Conservation (phyloP, 2,329 filamentous ascomycete species). For the Cladosporium colombiae region DNA sequence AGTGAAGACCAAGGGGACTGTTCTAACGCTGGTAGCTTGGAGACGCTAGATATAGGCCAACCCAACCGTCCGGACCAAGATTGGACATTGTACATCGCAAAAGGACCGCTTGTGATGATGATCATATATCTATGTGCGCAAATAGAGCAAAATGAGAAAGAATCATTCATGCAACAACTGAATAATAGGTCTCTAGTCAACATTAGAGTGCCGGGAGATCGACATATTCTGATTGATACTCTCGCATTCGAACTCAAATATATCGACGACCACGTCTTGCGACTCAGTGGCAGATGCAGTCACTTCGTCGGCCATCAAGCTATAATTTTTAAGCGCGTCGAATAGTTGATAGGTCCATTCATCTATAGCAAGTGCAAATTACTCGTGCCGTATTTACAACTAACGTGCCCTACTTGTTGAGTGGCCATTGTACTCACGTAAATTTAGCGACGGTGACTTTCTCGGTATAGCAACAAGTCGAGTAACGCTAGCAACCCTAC, state of each 20-base stretch:
- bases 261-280: background rate
- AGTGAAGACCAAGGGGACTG: background rate
- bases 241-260: background rate
- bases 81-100: background rate
- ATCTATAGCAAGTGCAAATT: no score
- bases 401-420: no score
- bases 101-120: background rate
- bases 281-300: background rate
- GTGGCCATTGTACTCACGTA: no score
- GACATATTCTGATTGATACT: background rate
- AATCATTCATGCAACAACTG: no score
- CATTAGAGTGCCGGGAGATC: background rate
- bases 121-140: background rate
- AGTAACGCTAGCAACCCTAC: no score
- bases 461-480: no score
- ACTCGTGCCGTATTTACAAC: no score
- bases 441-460: no score
- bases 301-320: background rate
- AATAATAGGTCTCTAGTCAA: no score
- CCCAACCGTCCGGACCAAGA: slow-evolving; percentile 2
- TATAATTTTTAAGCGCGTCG: background rate
- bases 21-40: background rate
- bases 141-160: background rate
- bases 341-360: background rate
- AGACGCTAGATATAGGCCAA: background rate